These are phyloP conservation scores for Globisporangium uncinulatum DNA, from an alignment of 352 stramenopile genomes.

Conservation along the genomic window DNA sequence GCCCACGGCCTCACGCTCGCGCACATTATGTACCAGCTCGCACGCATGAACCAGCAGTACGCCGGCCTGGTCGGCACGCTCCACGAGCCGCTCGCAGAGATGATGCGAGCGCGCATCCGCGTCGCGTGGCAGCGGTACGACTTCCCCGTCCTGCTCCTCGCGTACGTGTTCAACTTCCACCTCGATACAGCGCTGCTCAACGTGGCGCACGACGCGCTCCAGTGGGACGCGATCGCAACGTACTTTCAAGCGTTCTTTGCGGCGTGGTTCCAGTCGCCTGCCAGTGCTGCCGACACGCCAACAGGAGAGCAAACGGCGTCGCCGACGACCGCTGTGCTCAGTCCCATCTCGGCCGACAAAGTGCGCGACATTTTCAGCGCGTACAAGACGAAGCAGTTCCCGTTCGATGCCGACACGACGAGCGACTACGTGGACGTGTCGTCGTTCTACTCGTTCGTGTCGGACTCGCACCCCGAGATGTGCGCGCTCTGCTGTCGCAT, in stretches of 20 bases:
- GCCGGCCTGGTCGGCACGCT: constrained; percentile 21
- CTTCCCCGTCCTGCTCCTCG: constrained; percentile 61
- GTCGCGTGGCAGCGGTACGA: constrained; percentile 71
- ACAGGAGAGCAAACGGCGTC: not conserved
- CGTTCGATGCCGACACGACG: constrained; percentile 66
- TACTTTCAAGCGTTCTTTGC: constrained; percentile 71
- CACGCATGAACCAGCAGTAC: constrained; percentile 70
- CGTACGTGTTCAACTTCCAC: constrained; percentile 79
- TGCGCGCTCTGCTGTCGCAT: constrained; percentile 73
- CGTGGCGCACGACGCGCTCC: constrained; percentile 33
- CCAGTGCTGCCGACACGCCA: not conserved
- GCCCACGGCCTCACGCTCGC: constrained; percentile 52
- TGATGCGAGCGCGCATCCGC: constrained; percentile 46
- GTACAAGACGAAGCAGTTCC: constrained; percentile 64
- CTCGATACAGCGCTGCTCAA: constrained; percentile 53
- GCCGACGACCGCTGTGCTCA: not conserved
- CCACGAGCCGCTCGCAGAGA: constrained; percentile 26
- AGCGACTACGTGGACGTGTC: constrained; percentile 74
- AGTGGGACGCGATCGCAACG: constrained; percentile 48
- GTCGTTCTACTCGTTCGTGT: constrained; percentile 84
- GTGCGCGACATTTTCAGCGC: constrained; percentile 50
- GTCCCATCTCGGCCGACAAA: constrained; percentile 23
- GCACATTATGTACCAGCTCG: constrained; percentile 77
- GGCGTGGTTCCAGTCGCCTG: constrained; percentile 41
- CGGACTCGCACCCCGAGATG: constrained; percentile 73